Base-by-base conservation (phyloP, 495 filamentous ascomycete genomes). In the Penicillium nucicola region DNA sequence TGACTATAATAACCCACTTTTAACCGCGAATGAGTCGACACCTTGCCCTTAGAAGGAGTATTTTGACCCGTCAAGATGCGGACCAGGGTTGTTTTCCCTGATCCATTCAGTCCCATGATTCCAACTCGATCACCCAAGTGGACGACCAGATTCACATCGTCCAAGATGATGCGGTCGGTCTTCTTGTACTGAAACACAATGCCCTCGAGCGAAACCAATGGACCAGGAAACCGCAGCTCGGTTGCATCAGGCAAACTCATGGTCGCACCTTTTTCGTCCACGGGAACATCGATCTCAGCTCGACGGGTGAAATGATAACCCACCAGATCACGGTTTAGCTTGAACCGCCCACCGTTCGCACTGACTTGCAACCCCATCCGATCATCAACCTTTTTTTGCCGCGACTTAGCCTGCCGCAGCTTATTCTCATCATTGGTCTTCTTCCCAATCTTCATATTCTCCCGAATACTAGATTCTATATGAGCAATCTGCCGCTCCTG, bases 301-400 rank as follows among this genome's bases (percentile, higher is more conserved):
- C 88, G 75, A 13, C 58, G 57, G 3, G 68, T 76, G 2, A 64
- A 18, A 58, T 87, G 79, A 35, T 64, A 90, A 0, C 88, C 89
- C 0, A 53, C 65, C 0, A 85, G 61, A 64, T 92, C 88, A 7
- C 88, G 71, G 60, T 87, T 90, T 8, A 92, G 74, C 66, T 92
- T 92, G 73, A 92, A 92, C 17, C 84, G 70, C 10, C 77, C 77
- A 8, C 89, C 89, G 22, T 72, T 82, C n/a, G 83, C 81, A 57
- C 67, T 82, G 33, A 86, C 84, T 49, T 91, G 75, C 52, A 91
- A 65, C 4, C 88, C 89, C 83, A 82, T 84, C 33, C 88, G 75
- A 43, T 92, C 83, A 48, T 92, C 88, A 9, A 95, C 75, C 57
- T 87, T 89, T 68, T 90, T 92, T 61, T 89, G 87, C 7, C 88